A percentile compares a stretch with the other conserved stretches of the same genome.
Conservation (phyloP, 441 rosid genomes). For the Manihot esculenta region DNA sequence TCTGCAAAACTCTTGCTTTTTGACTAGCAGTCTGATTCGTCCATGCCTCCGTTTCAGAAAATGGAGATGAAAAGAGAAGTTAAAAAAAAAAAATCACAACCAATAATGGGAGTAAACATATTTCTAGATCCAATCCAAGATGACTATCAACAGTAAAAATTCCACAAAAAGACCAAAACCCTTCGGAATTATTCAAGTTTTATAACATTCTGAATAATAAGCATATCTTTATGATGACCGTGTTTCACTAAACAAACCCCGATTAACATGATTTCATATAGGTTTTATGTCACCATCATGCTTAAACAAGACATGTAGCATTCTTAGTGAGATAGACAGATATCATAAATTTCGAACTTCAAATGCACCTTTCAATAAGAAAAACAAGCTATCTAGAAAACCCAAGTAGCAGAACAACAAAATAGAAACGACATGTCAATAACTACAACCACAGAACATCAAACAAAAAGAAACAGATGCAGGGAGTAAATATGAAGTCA, state of each 20-base stretch:
- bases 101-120: background rate
- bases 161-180: background rate
- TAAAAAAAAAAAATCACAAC: background rate
- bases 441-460: background rate
- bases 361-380: background rate
- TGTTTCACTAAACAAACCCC: background rate
- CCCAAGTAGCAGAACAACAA: background rate
- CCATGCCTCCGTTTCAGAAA: background rate
- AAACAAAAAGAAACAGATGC: background rate
- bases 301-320: background rate
- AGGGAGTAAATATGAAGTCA: background rate
- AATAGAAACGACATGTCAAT: background rate
- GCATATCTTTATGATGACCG: background rate
- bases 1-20: background rate
- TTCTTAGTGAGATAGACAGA: conserved; percentile 5
- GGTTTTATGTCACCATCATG: background rate
- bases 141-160: conserved; percentile 4
- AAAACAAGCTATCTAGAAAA: background rate
- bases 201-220: background rate
- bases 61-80: background rate
- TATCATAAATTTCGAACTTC: conserved; percentile 9
- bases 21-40: background rate
- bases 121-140: background rate
- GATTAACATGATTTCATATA: conserved; percentile 2
- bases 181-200: background rate